Evolutionary conservation across 345 rosid genomes (phyloP), one percentile per base, ranked within the genome.

Genomic region (Atalantia buxifolia): DNA sequence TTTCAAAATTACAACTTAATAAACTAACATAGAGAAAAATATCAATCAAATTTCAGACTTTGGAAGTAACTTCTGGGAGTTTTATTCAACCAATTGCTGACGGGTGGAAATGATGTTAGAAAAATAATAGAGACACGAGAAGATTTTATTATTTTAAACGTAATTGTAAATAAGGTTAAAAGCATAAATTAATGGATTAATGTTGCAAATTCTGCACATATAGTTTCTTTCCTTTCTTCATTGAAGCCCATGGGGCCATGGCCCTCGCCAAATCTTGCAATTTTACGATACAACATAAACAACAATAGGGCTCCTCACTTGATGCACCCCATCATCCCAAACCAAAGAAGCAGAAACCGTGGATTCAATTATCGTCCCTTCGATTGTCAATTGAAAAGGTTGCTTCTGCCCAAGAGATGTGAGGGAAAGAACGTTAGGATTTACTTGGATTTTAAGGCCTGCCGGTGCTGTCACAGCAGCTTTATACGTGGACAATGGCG

Each of bases 291-390:
- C 10, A 74, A 42, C 59, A 28, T 35, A 74, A 9, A 76, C 79
- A 28, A 73, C 80, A 16, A 86, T 76, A 5, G 87, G 89, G 69
- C 87, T 84, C 53, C 84, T 78, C 35, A 86, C 84, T 70, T 69
- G 61, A 48, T 69, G 74, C 9, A 72, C 57, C 8, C 86, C 88
- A 63, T 86, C 86, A 16, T 83, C 83, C 87, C 89, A 86, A 14
- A 69, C 66, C 76, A 84, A 74, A 64, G 85, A 80, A 55, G 71
- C 76, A 19, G 81, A 80, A 19, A 64, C 74, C 6, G 73, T 77
- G n/a, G 75, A 50, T n/a, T 35, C 18, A 50, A 2, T 27, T 1
- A 82, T 12, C 0, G 36, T 30, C 6, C 81, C 87, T 71, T 80
- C 74, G 48, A 86, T 27, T 8, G 68, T 72, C 7, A 84, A 66